Evolutionary conservation across 2,329 filamentous ascomycete species (phyloP).

Genomic region (Didymellaceae sp.): DNA sequence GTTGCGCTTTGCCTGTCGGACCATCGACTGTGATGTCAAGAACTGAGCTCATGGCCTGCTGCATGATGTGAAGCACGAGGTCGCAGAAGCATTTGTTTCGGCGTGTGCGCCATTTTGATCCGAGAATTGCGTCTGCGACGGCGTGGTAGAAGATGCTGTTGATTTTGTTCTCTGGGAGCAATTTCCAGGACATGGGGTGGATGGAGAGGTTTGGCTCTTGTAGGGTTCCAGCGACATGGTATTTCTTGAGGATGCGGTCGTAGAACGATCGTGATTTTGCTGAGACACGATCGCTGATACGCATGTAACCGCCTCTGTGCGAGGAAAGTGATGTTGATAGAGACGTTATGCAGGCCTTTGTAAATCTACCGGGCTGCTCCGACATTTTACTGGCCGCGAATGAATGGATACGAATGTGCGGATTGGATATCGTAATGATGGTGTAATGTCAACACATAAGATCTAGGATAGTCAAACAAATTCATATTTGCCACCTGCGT

Average conservation of each 20-base stretch:
- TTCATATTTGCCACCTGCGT: no score
- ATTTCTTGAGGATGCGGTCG: not conserved
- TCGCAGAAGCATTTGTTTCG: constrained; percentile 1
- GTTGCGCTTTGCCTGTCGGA: not conserved
- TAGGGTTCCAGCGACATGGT: not conserved
- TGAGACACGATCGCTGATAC: not conserved
- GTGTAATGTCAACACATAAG: no score
- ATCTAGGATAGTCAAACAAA: no score
- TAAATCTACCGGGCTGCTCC: no score
- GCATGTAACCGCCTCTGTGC: not conserved
- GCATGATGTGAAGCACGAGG: not conserved
- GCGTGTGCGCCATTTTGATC: not conserved
- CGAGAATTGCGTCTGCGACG: not conserved
- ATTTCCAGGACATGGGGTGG: not conserved
- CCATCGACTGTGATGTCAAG: not conserved
- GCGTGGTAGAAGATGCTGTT: not conserved
- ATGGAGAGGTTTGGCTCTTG: not conserved
- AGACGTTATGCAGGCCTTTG: no score
- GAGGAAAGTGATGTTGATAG: no score
- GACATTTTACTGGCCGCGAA: not conserved
- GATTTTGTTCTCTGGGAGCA: not conserved
- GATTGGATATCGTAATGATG: no score
- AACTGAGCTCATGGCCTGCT: not conserved
- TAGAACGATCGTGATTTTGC: not conserved
- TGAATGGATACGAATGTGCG: not conserved